These are phyloP conservation scores for Delitschia confertaspora DNA, from an alignment of 495 filamentous ascomycete genomes.

Conservation along the genomic window DNA sequence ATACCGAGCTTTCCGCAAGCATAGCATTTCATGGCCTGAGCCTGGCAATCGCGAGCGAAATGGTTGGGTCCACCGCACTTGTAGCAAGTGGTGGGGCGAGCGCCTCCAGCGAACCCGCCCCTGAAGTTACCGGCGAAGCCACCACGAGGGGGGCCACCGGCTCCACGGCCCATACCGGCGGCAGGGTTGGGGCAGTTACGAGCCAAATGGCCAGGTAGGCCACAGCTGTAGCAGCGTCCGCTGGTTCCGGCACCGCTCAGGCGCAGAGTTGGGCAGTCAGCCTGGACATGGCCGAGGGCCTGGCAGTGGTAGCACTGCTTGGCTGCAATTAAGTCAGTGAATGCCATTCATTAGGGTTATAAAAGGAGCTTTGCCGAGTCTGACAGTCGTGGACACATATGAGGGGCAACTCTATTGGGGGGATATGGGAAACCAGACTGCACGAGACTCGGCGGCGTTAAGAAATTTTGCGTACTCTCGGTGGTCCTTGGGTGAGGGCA, in stretches of 20 bases:
- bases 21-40: conserved; percentile 99
- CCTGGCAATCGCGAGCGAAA: conserved; percentile 97
- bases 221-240: conserved; percentile 94
- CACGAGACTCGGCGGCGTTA: too few species aligned
- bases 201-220: conserved; percentile 82
- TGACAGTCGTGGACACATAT: too few species aligned
- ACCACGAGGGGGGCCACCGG: conserved; percentile 56
- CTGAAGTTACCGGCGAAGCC: conserved; percentile 60
- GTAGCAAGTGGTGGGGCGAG: conserved; percentile 91
- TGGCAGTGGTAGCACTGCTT: conserved; percentile 99
- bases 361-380: too few species aligned
- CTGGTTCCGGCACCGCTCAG: conserved; percentile 69
- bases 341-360: too few species aligned
- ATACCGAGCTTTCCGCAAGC: conserved; percentile 86
- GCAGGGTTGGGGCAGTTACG: conserved; percentile 73
- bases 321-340: conserved; percentile 41
- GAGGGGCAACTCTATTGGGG: too few species aligned
- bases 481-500: conserved; percentile 95
- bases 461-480: conserved; percentile 62
- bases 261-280: conserved; percentile 95
- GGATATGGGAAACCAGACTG: too few species aligned
- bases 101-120: conserved; percentile 57
- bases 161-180: conserved; percentile 54
- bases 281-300: conserved; percentile 95
- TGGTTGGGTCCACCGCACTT: conserved; percentile 99